These are phyloP conservation scores for Brassica nigra DNA, from an alignment of 345 rosid genomes.

Conservation along the genomic window DNA sequence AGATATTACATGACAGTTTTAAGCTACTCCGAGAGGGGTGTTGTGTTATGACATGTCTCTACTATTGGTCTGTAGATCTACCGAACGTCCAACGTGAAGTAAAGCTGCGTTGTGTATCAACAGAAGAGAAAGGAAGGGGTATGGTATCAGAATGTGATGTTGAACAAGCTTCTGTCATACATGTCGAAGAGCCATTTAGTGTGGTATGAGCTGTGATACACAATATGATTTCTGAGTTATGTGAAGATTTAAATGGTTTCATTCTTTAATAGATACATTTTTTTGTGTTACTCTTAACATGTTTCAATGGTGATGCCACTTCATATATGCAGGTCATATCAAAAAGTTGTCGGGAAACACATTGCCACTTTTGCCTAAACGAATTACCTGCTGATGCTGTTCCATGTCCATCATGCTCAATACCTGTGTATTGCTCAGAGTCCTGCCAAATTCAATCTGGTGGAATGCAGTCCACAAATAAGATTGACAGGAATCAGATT, in stretches of 20 bases:
- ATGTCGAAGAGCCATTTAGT: slow-evolving; percentile 71
- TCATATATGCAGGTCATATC: slow-evolving; percentile 52
- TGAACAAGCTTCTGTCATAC: slow-evolving; percentile 71
- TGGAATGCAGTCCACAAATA: slow-evolving; percentile 42
- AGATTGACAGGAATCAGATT: slow-evolving; percentile 30
- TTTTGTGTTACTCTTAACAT: slow-evolving; percentile 10
- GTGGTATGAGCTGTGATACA: slow-evolving; percentile 48
- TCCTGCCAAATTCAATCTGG: slow-evolving; percentile 61
- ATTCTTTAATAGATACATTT: neutral
- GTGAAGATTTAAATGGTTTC: neutral
- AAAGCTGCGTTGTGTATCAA: slow-evolving; percentile 51
- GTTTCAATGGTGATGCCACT: slow-evolving; percentile 9
- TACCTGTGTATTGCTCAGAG: slow-evolving; percentile 76
- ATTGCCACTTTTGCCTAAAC: slow-evolving; percentile 86
- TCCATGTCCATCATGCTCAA: slow-evolving; percentile 73
- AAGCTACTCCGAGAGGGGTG: neutral
- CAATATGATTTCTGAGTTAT: neutral
- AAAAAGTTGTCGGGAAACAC: slow-evolving; percentile 67
- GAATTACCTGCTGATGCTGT: slow-evolving; percentile 71
- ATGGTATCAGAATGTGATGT: slow-evolving; percentile 61
- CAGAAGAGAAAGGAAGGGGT: slow-evolving; percentile 74
- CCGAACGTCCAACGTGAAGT: slow-evolving; percentile 52
- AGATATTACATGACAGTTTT: neutral
- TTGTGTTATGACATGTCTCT: neutral
- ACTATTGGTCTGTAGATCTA: slow-evolving; percentile 18